These are phyloP conservation scores for Cladosporium velox DNA, from an alignment of 2,329 filamentous ascomycete genomes.

Conservation along the genomic window DNA sequence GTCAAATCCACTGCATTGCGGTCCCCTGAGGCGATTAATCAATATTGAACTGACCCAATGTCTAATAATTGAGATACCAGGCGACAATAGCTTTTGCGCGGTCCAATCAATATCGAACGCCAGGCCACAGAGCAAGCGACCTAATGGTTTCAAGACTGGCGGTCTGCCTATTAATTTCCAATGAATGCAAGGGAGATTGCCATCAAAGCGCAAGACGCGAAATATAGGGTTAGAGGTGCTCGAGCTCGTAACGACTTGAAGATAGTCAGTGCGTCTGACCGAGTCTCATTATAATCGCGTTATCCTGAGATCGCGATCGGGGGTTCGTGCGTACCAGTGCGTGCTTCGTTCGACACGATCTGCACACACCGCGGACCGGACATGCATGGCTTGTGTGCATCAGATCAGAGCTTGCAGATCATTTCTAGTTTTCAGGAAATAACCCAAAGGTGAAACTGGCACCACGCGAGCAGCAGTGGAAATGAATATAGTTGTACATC, in stretches of 20 bases:
- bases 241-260: background rate
- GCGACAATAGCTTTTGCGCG: background rate
- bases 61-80: background rate
- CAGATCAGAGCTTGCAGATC: background rate
- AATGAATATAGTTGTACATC: slow-evolving; percentile 19
- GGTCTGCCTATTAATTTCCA: background rate
- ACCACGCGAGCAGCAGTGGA: background rate
- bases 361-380: background rate
- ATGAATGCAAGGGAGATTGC: background rate
- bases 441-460: background rate
- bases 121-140: background rate
- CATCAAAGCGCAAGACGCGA: background rate
- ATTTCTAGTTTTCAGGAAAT: background rate
- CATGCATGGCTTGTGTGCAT: background rate
- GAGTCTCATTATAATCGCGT: slow-evolving; percentile 1
- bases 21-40: background rate
- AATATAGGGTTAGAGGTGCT: background rate
- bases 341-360: background rate
- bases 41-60: background rate
- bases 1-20: no score
- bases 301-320: background rate
- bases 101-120: background rate
- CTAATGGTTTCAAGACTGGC: background rate
- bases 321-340: background rate
- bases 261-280: background rate